Conservation (phyloP, 371 early-diverging fungal genomes). For the Zychaea mexicana region DNA sequence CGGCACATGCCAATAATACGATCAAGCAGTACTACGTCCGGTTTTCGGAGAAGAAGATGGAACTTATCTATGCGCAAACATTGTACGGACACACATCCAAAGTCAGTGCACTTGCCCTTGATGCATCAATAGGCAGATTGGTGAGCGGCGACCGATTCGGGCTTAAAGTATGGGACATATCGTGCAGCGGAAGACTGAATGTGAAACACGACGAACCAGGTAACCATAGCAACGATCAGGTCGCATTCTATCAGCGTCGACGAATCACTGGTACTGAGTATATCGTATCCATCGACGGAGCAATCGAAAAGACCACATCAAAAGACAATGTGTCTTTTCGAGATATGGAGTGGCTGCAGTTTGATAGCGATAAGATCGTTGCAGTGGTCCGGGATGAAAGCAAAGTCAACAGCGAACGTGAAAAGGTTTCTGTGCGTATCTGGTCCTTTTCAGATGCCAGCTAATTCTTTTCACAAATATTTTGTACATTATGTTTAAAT, state of each 20-base stretch:
- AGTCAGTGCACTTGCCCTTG: conserved; percentile 40
- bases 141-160: conserved; percentile 50
- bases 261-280: conserved; percentile 12
- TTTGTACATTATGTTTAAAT: too few relatives aligned
- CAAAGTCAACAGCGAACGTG: neutral
- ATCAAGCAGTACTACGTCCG: conserved; percentile 45
- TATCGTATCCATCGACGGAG: conserved; percentile 12
- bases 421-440: conserved; percentile 14
- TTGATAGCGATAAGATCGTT: conserved; percentile 39
- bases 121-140: conserved; percentile 26
- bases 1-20: conserved; percentile 54
- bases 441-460: conserved; percentile 24
- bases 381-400: conserved; percentile 22
- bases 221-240: conserved; percentile 6
- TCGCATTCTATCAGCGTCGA: neutral
- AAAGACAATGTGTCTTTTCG: conserved; percentile 17
- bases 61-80: conserved; percentile 31
- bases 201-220: conserved; percentile 1
- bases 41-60: conserved; percentile 14
- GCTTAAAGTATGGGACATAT: conserved; percentile 45
- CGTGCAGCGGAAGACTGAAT: neutral
- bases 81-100: conserved; percentile 51
- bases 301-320: neutral
- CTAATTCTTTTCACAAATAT: too few relatives aligned
- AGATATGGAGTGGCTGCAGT: conserved; percentile 27